Conservation (phyloP, 2,329 filamentous ascomycete species). For the Fonsecaea monophora region DNA sequence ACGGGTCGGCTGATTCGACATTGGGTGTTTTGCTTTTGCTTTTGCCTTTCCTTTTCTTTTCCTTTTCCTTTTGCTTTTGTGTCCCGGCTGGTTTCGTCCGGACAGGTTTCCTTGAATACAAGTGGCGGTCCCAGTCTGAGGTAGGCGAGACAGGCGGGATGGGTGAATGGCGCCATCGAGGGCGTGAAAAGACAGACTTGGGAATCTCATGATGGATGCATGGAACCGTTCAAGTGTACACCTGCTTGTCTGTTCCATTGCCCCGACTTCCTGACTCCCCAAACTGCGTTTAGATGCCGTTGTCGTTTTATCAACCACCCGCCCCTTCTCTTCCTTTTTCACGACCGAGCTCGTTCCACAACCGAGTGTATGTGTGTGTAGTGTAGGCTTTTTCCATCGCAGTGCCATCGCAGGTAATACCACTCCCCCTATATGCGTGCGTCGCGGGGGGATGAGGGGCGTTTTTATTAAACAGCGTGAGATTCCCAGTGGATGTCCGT, state of each 20-base stretch:
- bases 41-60: too few species aligned
- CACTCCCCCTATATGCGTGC: conserved; percentile 8
- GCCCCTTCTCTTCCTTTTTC: conserved; percentile 14
- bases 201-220: conserved; percentile 14
- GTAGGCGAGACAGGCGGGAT: conserved; percentile 7
- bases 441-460: conserved; percentile 2
- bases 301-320: conserved; percentile 17
- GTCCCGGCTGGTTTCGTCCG: conserved; percentile 16
- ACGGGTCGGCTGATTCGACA: conserved; percentile 13
- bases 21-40: conserved; percentile 18
- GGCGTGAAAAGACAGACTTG: not conserved
- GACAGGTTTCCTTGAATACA: conserved; percentile 11
- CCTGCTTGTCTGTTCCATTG: too few species aligned
- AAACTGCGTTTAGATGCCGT: conserved; percentile 13
- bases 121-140: conserved; percentile 12
- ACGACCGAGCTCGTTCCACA: conserved; percentile 16
- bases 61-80: not conserved
- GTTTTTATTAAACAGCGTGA: conserved; percentile 10
- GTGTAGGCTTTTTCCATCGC: conserved; percentile 9
- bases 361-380: conserved; percentile 17
- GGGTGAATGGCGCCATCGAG: too few species aligned
- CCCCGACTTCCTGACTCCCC: too few species aligned
- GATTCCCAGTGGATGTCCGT: conserved; percentile 19
- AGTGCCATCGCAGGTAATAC: conserved; percentile 15
- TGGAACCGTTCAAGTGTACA: not conserved